These are phyloP conservation scores for Ceratocystis destructans DNA, from an alignment of 2,329 filamentous ascomycete species.

Conservation along the genomic window DNA sequence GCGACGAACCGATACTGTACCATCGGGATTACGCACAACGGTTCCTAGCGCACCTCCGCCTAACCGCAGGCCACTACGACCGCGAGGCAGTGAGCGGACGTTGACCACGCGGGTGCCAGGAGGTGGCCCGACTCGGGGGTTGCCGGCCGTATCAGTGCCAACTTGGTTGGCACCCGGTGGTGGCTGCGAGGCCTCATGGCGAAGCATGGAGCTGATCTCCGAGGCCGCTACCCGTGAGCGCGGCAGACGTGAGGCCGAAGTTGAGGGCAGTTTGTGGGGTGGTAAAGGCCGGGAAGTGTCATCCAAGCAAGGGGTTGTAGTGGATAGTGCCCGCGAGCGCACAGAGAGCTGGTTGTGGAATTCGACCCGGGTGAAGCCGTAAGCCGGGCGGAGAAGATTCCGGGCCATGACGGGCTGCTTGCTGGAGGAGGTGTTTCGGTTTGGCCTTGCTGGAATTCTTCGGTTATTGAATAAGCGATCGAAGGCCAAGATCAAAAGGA, in stretches of 20 bases:
- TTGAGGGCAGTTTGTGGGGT: slow-evolving; percentile 17
- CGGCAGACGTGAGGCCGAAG: slow-evolving; percentile 21
- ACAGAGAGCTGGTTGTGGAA: slow-evolving; percentile 11
- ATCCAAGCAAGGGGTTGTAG: slow-evolving; percentile 25
- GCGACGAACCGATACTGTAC: slow-evolving; percentile 16
- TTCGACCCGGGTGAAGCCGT: slow-evolving; percentile 11
- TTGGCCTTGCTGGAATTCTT: too few relatives aligned
- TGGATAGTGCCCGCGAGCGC: slow-evolving; percentile 26
- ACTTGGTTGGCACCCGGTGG: not conserved
- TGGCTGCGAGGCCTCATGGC: slow-evolving; percentile 16
- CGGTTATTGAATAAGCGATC: not conserved
- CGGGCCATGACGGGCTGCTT: slow-evolving; percentile 15
- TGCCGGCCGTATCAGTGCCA: not conserved
- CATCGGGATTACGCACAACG: slow-evolving; percentile 16
- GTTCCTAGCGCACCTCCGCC: slow-evolving; percentile 20
- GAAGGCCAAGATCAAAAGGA: not conserved
- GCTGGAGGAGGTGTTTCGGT: not conserved
- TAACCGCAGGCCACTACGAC: slow-evolving; percentile 22
- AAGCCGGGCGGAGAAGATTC: slow-evolving; percentile 18
- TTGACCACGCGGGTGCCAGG: slow-evolving; percentile 27
- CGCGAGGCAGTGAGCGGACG: slow-evolving; percentile 28
- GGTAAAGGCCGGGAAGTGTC: slow-evolving; percentile 17
- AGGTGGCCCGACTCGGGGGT: not conserved
- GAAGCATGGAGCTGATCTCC: slow-evolving; percentile 27
- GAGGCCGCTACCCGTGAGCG: slow-evolving; percentile 27